Evolutionary conservation across 306 rosid genomes (phyloP).

Genomic region (Castanea mollissima): DNA sequence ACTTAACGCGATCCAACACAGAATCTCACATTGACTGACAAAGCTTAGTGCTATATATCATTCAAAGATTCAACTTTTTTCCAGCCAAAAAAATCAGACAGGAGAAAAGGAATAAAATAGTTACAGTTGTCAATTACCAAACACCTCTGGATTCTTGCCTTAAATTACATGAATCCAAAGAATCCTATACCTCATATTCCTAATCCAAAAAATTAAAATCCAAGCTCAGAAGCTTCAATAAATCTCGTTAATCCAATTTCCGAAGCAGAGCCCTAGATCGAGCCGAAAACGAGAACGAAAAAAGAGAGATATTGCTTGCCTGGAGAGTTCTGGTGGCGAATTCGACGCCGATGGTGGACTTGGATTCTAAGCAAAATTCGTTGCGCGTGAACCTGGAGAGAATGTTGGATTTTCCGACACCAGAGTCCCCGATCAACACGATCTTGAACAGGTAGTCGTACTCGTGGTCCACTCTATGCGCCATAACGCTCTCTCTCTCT

Average conservation of each 20-base stretch:
- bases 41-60: neutral
- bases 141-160: too few relatives aligned
- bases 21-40: neutral
- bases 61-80: neutral
- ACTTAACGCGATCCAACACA: neutral
- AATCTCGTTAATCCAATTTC: neutral
- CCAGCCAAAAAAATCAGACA: neutral
- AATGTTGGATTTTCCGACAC: slow-evolving; percentile 96
- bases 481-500: slow-evolving; percentile 58
- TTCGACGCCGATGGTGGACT: slow-evolving; percentile 97
- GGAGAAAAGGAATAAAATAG: neutral
- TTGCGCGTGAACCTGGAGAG: slow-evolving; percentile 94
- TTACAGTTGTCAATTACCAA: neutral
- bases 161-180: neutral
- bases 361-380: slow-evolving; percentile 97
- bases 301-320: slow-evolving; percentile 31
- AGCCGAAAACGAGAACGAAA: neutral
- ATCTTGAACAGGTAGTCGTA: slow-evolving; percentile 95
- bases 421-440: slow-evolving; percentile 97
- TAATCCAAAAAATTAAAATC: neutral
- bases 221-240: neutral
- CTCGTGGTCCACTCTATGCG: slow-evolving; percentile 93
- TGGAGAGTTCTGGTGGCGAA: slow-evolving; percentile 96
- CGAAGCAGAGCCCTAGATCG: neutral
- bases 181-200: neutral